Evolutionary conservation across 2,329 filamentous ascomycete species (phyloP), one percentile per base, ranked within the genome.

Genomic region (Fusarium nematophilum): DNA sequence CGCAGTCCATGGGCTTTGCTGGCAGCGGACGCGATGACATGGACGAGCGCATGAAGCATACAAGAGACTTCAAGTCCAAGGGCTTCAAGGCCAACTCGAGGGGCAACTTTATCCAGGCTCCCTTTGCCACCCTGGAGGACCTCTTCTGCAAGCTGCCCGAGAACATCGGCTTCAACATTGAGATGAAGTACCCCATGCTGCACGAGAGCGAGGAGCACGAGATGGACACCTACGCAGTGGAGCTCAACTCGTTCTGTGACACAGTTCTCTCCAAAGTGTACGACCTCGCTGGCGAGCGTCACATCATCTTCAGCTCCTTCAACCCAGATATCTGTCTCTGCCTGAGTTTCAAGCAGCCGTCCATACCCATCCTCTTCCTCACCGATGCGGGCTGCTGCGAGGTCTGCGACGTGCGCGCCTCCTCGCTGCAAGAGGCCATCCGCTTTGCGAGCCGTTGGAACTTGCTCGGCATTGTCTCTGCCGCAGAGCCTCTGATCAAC

Each of bases 171-270:
- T 99, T 99, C 83, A 98, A 99, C 76, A 96, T 99, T 66, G 95
- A 99, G 79, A 91, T 99, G 85, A 98, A 99, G 78, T 99, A 99
- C 73, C 95, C 95, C 5, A 98, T 98, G 93, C 86, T 99, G 34
- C 90, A 94, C 73, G 96, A 99, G 80, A 92, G 88, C 54, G 92
- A 97, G 75, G 91, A 96, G 73, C 91, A 97, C 65, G 92, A 96
- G 67, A 97, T 98, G 93, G 94, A 97, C 73, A 91, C 91, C 3
- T 97, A 97, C 71, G 93, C 92, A 0, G 91, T 98, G 39, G 95
- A 99, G 77, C 85, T 98, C 66, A 98, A 98, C 77, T 92, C 90
- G 1, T 99, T 98, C 74, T 94, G 96, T 71, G 95, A 99, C 75
- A 97, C 92, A 1, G 91, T 99, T 4, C 82, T 99, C 8, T 84